A percentile compares a stretch with the other conserved stretches of the same genome.
These are phyloP conservation scores for Fusarium domesticum DNA, from an alignment of 2,329 filamentous ascomycete species.

Conservation along the genomic window DNA sequence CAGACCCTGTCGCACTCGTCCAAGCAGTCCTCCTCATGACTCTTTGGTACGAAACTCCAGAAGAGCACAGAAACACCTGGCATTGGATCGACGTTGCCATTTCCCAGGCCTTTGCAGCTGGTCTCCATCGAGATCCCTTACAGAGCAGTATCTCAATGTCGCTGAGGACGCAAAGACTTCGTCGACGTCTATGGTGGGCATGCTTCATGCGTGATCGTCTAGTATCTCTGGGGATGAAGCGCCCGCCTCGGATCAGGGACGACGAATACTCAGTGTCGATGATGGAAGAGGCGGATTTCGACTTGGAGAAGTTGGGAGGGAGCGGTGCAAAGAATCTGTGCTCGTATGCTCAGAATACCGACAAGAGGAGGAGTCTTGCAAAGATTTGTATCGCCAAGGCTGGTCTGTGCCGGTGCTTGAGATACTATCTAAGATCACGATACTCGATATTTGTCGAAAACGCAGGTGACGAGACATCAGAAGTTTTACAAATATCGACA, in stretches of 20 bases:
- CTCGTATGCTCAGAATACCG: constrained; percentile 1
- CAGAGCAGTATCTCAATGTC: constrained; percentile 68
- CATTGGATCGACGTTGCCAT: constrained; percentile 97
- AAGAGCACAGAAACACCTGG: constrained; percentile 95
- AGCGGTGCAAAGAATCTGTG: background rate
- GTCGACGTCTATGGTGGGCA: constrained; percentile 96
- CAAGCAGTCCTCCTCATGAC: constrained; percentile 88
- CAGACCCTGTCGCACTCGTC: constrained; percentile 81
- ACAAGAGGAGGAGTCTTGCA: constrained; percentile 56
- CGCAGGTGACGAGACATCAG: constrained; percentile 69
- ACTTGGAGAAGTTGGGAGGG: constrained; percentile 34
- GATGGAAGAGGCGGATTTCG: constrained; percentile 79
- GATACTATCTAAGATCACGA: constrained; percentile 78
- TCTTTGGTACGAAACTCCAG: constrained; percentile 93
- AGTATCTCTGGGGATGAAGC: constrained; percentile 85
- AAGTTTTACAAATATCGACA: background rate
- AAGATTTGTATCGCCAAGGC: constrained; percentile 87
- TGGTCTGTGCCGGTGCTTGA: constrained; percentile 81
- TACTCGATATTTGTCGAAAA: constrained; percentile 79
- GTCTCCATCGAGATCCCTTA: constrained; percentile 77
- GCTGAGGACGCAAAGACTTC: constrained; percentile 64
- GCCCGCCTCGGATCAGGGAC: constrained; percentile 84
- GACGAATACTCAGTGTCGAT: constrained; percentile 91
- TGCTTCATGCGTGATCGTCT: constrained; percentile 91
- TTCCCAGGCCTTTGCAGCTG: constrained; percentile 86